Evolutionary conservation across 495 filamentous ascomycete genomes (phyloP).

Genomic region (Chlorociboria aeruginascens): DNA sequence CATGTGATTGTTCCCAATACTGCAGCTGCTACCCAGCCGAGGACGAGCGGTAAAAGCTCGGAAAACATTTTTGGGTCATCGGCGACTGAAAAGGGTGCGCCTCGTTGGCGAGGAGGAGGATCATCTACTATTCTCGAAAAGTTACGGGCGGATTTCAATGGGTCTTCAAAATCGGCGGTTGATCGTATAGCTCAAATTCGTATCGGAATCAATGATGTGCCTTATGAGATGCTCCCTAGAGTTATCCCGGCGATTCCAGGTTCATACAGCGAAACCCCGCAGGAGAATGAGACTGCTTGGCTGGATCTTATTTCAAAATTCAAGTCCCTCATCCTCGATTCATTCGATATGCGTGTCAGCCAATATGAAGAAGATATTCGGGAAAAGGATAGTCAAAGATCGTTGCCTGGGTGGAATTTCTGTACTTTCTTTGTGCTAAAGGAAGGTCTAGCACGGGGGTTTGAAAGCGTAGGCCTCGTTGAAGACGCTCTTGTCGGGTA

Average conservation of each 20-base stretch:
- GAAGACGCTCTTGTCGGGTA: conserved; percentile 90
- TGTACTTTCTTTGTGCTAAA: conserved; percentile 98
- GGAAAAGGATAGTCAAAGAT: conserved; percentile 81
- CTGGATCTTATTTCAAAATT: conserved; percentile 76
- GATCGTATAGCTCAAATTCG: conserved; percentile 83
- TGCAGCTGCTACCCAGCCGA: conserved; percentile 56
- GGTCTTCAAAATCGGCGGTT: conserved; percentile 58
- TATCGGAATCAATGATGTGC: conserved; percentile 51
- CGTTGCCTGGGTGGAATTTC: conserved; percentile 94
- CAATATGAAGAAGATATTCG: conserved; percentile 97
- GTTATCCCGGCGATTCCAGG: conserved; percentile 44
- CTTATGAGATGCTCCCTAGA: conserved; percentile 41
- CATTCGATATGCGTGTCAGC: conserved; percentile 80
- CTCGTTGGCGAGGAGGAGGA: conserved; percentile 62
- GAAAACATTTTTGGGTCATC: conserved; percentile 25
- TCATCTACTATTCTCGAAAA: conserved; percentile 81
- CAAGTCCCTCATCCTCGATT: conserved; percentile 73
- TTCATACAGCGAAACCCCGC: conserved; percentile 48
- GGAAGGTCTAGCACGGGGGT: conserved; percentile 83
- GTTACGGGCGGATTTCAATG: conserved; percentile 83
- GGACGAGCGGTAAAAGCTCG: conserved; percentile 31
- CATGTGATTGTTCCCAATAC: conserved; percentile 82
- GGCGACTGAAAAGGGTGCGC: conserved; percentile 26
- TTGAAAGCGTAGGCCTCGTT: conserved; percentile 91
- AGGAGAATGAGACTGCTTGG: conserved; percentile 63